Percentiles rank a stretch among this genome's conserved stretches.
Conservation (phyloP, 2,329 filamentous ascomycete species). For the Reticulascus tulasneorum region DNA sequence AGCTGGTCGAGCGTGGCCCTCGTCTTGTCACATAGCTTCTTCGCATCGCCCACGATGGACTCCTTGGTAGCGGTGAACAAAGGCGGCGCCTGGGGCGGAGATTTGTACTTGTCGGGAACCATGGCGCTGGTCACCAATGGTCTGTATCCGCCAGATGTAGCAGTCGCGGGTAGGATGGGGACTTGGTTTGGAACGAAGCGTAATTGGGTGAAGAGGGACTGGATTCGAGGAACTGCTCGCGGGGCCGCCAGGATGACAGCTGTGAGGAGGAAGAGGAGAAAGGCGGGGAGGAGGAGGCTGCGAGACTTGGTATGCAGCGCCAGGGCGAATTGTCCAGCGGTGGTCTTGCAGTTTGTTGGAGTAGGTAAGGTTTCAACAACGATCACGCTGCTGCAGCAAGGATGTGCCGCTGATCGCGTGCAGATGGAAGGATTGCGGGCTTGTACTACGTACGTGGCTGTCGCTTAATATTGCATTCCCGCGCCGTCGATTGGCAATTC, state of each 20-base stretch:
- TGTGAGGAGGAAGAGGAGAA: constrained; percentile 53
- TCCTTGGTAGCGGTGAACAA: constrained; percentile 72
- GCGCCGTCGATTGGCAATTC: too few relatives aligned
- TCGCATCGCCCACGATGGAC: constrained; percentile 63
- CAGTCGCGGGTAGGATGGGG: constrained; percentile 19
- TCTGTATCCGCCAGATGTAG: constrained; percentile 22
- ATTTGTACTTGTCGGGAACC: constrained; percentile 60
- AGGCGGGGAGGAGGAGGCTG: constrained; percentile 42
- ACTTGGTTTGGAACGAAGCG: constrained; percentile 31
- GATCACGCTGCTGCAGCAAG: too few relatives aligned
- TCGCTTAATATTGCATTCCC: too few relatives aligned
- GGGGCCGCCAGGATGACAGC: constrained; percentile 64
- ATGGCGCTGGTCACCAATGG: constrained; percentile 52
- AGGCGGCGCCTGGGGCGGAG: constrained; percentile 73
- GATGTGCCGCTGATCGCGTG: too few relatives aligned
- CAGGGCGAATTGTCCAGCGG: constrained; percentile 38
- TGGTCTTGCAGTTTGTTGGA: too few relatives aligned
- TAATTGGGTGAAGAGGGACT: constrained; percentile 54
- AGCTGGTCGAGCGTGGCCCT: constrained; percentile 64
- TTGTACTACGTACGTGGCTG: too few relatives aligned
- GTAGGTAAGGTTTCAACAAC: too few relatives aligned
- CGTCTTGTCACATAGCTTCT: constrained; percentile 59
- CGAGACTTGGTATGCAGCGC: constrained; percentile 22
- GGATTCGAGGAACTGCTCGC: constrained; percentile 55
- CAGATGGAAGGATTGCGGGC: too few relatives aligned